These are phyloP conservation scores for Aspergillus viridinutans DNA, from an alignment of 2,329 filamentous ascomycete species.

Conservation along the genomic window DNA sequence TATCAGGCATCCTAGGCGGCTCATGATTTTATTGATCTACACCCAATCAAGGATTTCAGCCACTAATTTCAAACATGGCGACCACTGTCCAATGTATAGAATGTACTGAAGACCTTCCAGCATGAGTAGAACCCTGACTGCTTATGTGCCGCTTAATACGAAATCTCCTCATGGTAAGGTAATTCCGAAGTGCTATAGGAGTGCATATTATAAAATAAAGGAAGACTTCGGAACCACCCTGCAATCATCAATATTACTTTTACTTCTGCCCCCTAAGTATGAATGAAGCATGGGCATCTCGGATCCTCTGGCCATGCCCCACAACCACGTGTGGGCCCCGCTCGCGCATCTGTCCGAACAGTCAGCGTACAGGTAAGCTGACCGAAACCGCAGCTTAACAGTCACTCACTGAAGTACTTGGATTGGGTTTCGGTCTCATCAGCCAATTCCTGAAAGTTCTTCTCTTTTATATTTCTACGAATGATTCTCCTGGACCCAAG, in stretches of 20 bases:
- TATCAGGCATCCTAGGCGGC: constrained; percentile 64
- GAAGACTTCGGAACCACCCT: neutral
- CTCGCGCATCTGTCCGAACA: neutral
- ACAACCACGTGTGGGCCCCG: neutral
- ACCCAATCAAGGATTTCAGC: neutral
- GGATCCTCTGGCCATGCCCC: neutral
- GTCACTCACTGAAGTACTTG: neutral
- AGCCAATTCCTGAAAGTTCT: neutral
- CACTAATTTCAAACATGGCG: neutral
- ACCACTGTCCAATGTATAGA: neutral
- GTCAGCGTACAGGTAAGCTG: neutral
- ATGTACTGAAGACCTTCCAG: neutral
- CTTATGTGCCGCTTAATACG: neutral
- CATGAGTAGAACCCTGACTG: too few relatives aligned
- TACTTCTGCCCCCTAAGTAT: neutral
- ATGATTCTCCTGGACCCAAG: neutral
- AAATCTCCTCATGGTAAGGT: neutral
- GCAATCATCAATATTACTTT: neutral
- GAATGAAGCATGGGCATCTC: neutral
- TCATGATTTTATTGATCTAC: constrained; percentile 7
- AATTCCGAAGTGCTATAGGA: neutral
- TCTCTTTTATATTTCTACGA: neutral
- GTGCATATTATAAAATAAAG: neutral
- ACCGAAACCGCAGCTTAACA: neutral
- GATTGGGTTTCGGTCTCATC: neutral